Conservation (phyloP, 2,329 filamentous ascomycete genomes). For the Aureobasidium sp. region DNA sequence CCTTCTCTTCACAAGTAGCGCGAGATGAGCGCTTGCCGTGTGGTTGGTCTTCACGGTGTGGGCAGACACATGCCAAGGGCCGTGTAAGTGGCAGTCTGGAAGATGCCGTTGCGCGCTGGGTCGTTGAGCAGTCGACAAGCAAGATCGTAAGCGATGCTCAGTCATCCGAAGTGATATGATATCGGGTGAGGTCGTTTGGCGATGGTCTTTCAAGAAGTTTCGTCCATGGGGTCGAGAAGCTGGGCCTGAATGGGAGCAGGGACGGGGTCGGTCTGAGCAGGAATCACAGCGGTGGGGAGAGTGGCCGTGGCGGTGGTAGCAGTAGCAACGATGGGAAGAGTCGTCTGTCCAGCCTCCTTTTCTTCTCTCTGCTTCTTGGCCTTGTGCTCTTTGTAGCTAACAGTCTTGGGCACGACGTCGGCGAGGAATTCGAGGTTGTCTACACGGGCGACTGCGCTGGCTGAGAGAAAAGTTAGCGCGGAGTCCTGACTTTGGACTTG, state of each 20-base stretch:
- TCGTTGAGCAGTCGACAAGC: too few relatives aligned
- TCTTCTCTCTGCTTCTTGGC: conserved; percentile 42
- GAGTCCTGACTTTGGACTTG: too few relatives aligned
- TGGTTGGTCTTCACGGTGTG: too few relatives aligned
- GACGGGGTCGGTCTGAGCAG: not conserved
- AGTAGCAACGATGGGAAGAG: not conserved
- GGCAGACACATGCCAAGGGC: too few relatives aligned
- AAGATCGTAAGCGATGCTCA: too few relatives aligned
- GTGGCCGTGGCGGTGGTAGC: not conserved
- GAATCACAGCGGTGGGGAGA: not conserved
- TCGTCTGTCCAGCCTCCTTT: conserved; percentile 5
- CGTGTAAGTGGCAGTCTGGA: too few relatives aligned
- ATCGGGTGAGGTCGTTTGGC: not conserved
- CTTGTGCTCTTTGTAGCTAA: conserved; percentile 72
- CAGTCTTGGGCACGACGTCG: conserved; percentile 82
- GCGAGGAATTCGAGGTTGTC: conserved; percentile 93
- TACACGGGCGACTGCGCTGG: conserved; percentile 74
- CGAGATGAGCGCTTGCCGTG: not conserved
- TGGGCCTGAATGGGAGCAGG: not conserved
- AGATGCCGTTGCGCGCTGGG: too few relatives aligned
- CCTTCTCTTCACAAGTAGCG: not conserved
- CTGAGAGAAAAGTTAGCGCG: conserved; percentile 37
- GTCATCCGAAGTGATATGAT: not conserved
- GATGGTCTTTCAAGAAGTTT: not conserved
- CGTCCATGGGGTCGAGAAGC: conserved; percentile 9